These are phyloP conservation scores for Dictyostelium intermedium DNA, from an alignment of 78 protist species.

Conservation along the genomic window DNA sequence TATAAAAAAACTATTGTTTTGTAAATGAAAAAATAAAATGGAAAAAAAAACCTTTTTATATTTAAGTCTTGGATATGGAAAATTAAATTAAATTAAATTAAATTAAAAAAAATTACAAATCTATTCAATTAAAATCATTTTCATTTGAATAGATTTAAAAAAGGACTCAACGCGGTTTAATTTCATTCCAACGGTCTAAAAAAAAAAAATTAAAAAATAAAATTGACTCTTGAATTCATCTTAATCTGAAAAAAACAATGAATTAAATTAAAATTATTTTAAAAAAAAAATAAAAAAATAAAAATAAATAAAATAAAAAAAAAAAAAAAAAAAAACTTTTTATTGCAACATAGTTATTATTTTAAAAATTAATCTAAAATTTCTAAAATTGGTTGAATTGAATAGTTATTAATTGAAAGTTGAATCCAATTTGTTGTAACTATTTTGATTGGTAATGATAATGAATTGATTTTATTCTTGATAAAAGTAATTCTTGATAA, in stretches of 20 bases:
- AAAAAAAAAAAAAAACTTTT: too few relatives aligned
- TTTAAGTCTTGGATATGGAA: neutral
- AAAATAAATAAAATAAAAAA: neutral
- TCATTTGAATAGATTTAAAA: neutral
- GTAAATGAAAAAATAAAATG: neutral
- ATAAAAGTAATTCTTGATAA: constrained; percentile 33
- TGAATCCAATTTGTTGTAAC: neutral
- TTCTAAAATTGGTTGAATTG: neutral
- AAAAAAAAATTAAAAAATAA: neutral
- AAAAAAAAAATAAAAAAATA: neutral
- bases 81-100: neutral
- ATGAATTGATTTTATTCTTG: neutral
- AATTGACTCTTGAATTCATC: neutral
- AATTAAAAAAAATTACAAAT: neutral
- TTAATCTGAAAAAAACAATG: neutral
- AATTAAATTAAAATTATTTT: too few relatives aligned
- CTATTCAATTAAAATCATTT: neutral
- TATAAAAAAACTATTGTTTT: neutral
- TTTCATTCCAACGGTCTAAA: neutral
- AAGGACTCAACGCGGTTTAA: neutral
- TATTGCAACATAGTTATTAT: neutral
- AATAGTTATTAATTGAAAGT: neutral
- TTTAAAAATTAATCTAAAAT: neutral
- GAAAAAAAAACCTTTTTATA: neutral
- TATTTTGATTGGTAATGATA: neutral